These are phyloP conservation scores for Leccinum subgranulosum DNA, from an alignment of 768 basidiomycete genomes.

Conservation along the genomic window DNA sequence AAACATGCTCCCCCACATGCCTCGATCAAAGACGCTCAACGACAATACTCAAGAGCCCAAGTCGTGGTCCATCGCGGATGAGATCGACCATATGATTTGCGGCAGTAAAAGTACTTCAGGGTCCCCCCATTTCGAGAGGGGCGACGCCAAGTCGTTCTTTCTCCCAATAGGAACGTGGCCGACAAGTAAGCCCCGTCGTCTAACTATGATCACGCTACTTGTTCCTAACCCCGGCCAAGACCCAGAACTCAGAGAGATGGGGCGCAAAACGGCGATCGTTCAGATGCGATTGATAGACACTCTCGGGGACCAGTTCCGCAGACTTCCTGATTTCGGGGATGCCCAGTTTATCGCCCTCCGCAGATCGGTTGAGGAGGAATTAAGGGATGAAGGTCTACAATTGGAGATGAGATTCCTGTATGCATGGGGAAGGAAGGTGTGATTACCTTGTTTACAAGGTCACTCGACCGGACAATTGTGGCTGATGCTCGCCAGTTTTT, in stretches of 20 bases:
- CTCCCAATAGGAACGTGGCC: slow-evolving; percentile 8
- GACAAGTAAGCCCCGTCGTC: not conserved
- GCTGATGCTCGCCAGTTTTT: too few species aligned
- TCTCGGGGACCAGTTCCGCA: slow-evolving; percentile 4
- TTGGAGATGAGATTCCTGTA: slow-evolving; percentile 2
- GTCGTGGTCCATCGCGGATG: slow-evolving; percentile 2
- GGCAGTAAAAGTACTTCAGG: not conserved
- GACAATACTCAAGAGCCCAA: not conserved
- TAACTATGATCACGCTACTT: not conserved
- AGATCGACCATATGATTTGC: not conserved
- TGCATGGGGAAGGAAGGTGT: slow-evolving; percentile 3
- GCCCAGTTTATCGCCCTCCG: not conserved
- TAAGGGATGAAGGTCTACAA: not conserved
- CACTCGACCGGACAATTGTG: too few species aligned
- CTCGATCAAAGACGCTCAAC: not conserved
- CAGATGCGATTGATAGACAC: slow-evolving; percentile 2
- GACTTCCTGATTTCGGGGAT: not conserved
- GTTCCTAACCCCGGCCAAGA: not conserved
- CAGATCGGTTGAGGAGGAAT: not conserved
- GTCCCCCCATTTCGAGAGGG: not conserved
- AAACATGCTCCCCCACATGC: slow-evolving; percentile 2
- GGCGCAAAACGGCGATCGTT: slow-evolving; percentile 1
- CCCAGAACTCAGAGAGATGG: slow-evolving; percentile 2
- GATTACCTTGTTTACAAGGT: too few species aligned
- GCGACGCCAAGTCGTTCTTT: not conserved